phyloP scores from a whole-genome alignment of 176 grass and related monocot genomes.

The Pontederia crassipes region DNA sequence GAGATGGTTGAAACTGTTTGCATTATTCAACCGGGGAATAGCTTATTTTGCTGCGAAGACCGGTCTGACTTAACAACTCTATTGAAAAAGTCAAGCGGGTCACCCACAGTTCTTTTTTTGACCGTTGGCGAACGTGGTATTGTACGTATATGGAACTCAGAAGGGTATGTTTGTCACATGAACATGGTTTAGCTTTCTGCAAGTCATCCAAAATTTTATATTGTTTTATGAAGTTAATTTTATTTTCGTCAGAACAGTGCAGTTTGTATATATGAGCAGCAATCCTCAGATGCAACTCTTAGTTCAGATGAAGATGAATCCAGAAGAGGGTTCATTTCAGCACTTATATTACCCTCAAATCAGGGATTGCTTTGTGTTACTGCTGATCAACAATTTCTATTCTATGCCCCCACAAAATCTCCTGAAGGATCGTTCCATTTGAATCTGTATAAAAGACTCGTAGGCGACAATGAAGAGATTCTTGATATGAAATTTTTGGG shows the following conservation, averaged over 20 bases:
- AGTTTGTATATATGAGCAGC: constrained; percentile 65
- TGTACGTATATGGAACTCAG: constrained; percentile 68
- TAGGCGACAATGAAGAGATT: constrained; percentile 94
- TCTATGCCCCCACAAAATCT: constrained; percentile 45
- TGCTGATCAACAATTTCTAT: constrained; percentile 91
- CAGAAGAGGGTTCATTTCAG: constrained; percentile 85
- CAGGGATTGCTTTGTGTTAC: constrained; percentile 68
- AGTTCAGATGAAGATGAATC: constrained; percentile 53
- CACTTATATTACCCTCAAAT: constrained; percentile 49
- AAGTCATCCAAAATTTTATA: neutral
- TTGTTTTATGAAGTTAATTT: constrained; percentile 6
- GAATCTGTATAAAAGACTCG: constrained; percentile 58
- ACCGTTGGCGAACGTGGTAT: constrained; percentile 86
- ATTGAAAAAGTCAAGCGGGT: constrained; percentile 23
- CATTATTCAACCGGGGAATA: constrained; percentile 44
- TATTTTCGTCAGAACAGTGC: constrained; percentile 33
- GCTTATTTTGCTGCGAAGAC: constrained; percentile 37
- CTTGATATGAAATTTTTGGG: constrained; percentile 93
- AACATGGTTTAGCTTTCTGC: neutral
- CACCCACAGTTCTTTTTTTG: constrained; percentile 45
- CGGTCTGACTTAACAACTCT: constrained; percentile 19
- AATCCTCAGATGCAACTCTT: constrained; percentile 65
- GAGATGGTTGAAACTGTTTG: constrained; percentile 91
- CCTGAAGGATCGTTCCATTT: constrained; percentile 41
- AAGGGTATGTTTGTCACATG: constrained; percentile 38